Base-by-base conservation (phyloP, 1,284 basidiomycete genomes). In the Fistulina hepatica region DNA sequence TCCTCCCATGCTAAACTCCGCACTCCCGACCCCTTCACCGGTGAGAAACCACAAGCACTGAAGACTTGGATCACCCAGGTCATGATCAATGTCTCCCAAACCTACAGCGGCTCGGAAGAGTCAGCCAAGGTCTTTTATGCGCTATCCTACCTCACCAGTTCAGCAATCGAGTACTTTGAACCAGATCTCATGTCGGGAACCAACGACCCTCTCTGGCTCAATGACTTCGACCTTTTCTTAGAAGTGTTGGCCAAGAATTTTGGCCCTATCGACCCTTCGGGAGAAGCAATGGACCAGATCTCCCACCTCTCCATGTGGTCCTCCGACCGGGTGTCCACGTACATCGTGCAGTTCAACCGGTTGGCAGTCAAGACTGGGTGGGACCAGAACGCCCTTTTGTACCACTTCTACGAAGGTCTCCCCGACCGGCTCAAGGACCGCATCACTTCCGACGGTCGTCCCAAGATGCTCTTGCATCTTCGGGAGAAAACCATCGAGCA, bases 161-260 rank as follows among this genome's bases (percentile, higher is more conserved):
- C 30, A n/a, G 40, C 40, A 6, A 15, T 25, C 20, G 17, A 39
- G 12, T 47, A 35, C 35, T 47, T 47, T 19, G 27, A 40, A 31
- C 41, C 13, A 9, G 25, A 36, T n/a, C 33, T 35, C 4, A 12
- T 26, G 0, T 11, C 20, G 3, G 16, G 9, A 1, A 4, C 2
- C 1, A 4, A 13, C 37, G 17, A 20, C 22, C 32, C 38, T 1
- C 2, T 36, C 13, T 45, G 41, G 41, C 33, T 39, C 13, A 15
- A 25, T 0, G 23, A 42, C 15, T 43, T 40, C 9, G 12, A 16
- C 0, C n/a, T 25, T 7, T 44, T 46, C 27, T 10, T 40, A 8
- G 9, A 21, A 2, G 40, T 46, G 17, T 40, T 46, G 9, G 8
- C 32, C 3, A 10, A n/a, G 10, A 44, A 41, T n/a, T 48, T 46